Conservation (phyloP, 331 rosid species). For the Dryas integrifolia region DNA sequence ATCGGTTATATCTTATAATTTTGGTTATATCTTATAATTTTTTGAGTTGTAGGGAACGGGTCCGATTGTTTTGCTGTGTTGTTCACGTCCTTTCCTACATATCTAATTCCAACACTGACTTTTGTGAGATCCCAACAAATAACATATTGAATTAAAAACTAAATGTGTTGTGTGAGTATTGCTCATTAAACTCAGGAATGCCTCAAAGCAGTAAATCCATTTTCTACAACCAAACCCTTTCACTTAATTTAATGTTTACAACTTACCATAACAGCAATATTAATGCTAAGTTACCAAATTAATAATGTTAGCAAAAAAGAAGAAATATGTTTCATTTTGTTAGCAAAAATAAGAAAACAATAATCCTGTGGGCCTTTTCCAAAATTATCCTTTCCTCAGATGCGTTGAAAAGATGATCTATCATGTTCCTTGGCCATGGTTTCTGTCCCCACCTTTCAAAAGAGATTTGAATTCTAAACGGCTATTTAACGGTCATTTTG, state of each 20-base stretch:
- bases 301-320: too few relatives aligned
- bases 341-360: too few relatives aligned
- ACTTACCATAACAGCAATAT: too few relatives aligned
- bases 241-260: too few relatives aligned
- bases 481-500: slow-evolving; percentile 25
- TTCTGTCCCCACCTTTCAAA: neutral
- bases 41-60: too few relatives aligned
- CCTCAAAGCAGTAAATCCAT: neutral
- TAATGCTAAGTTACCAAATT: too few relatives aligned
- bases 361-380: too few relatives aligned
- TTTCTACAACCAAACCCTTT: too few relatives aligned
- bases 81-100: neutral
- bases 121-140: slow-evolving; percentile 8
- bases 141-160: neutral
- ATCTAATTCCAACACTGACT: neutral
- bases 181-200: neutral
- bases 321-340: too few relatives aligned
- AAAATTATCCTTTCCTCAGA: neutral
- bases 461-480: slow-evolving; percentile 19
- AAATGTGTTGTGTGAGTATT: neutral
- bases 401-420: neutral
- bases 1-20: too few relatives aligned
- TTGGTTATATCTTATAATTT: too few relatives aligned
- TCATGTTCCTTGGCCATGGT: neutral
- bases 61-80: too few relatives aligned